These are phyloP conservation scores for Cicer pinnatifidum DNA, from an alignment of 306 rosid genomes.

Conservation along the genomic window DNA sequence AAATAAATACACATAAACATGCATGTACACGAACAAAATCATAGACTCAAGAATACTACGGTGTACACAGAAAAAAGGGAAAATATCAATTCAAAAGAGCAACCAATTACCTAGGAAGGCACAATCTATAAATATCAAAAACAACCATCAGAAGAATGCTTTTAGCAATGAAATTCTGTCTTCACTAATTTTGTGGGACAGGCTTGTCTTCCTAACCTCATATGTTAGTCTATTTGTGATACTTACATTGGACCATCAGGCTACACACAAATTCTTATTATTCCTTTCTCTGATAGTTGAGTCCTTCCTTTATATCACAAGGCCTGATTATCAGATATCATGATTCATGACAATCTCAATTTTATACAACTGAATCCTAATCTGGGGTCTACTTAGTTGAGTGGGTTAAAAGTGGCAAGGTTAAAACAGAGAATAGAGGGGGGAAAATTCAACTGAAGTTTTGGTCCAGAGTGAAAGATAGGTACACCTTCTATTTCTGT, in stretches of 20 bases:
- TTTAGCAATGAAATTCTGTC: constrained; percentile 9
- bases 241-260: constrained; percentile 16
- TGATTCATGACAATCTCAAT: constrained; percentile 26
- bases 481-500: constrained; percentile 2
- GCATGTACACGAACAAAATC: not conserved
- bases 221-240: not conserved
- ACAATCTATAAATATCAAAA: not conserved
- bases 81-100: constrained; percentile 9
- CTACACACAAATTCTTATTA: not conserved
- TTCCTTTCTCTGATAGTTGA: not conserved
- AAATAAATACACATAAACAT: constrained; percentile 15
- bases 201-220: constrained; percentile 15
- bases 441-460: not conserved
- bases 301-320: constrained; percentile 12
- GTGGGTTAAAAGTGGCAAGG: not conserved
- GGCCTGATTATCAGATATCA: constrained; percentile 9
- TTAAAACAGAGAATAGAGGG: constrained; percentile 1
- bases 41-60: not conserved
- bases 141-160: constrained; percentile 11
- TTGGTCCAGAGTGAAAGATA: constrained; percentile 22
- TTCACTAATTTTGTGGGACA: constrained; percentile 5
- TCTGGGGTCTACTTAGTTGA: constrained; percentile 12
- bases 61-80: not conserved
- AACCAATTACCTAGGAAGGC: constrained; percentile 25
- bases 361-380: not conserved